Evolutionary conservation across 2,329 filamentous ascomycete species (phyloP), one percentile per base, ranked within the genome.

Genomic region (Epichloe baconii): DNA sequence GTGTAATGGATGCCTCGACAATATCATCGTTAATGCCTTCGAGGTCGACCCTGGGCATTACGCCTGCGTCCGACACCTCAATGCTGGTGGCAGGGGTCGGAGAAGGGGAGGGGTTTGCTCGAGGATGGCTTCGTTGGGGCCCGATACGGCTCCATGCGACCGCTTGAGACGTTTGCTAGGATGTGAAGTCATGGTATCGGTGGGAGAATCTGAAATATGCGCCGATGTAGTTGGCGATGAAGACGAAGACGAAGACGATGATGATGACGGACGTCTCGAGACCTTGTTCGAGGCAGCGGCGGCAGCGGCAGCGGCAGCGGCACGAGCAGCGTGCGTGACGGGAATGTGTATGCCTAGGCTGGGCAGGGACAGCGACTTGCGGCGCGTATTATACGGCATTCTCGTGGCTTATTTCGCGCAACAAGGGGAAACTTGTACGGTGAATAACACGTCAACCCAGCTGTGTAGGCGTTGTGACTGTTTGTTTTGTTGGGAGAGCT

Each of bases 331-430:
- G 62, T 82, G 73, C 60, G 77, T 74, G 62, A 85, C 79, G 57
- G 86, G 83, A 57, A 96, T 76, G 62, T 93, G 87, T 61, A 97
- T 95, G 66, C 93, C 93, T 62, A 97, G 79, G 59, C 89, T 94
- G 54, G 88, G 86, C 64, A 97, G 76, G 56, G 90, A 96, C 59
- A 98, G 75, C 64, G 89, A 95, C 76, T 97, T 97, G 70, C 90
- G 85, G 71, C 91, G 86, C 59, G 91, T 97, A 71, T 96, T 95
- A 77, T 96, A 96, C 65, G 85, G 86, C 88, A 95, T 95, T 55
- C 47, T 59, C 57, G 54, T 21, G 55, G 8, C 4, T 19, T 26
- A 4, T 31, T 34, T 38, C 21, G 44, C 37, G 44, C 21, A 44
- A 26, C 5, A 11, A 3, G 34, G 31, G 31, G 35, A 46, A 6